Base-by-base conservation (phyloP, 2,329 filamentous ascomycete genomes). In the Sporothrix dimorphospora region DNA sequence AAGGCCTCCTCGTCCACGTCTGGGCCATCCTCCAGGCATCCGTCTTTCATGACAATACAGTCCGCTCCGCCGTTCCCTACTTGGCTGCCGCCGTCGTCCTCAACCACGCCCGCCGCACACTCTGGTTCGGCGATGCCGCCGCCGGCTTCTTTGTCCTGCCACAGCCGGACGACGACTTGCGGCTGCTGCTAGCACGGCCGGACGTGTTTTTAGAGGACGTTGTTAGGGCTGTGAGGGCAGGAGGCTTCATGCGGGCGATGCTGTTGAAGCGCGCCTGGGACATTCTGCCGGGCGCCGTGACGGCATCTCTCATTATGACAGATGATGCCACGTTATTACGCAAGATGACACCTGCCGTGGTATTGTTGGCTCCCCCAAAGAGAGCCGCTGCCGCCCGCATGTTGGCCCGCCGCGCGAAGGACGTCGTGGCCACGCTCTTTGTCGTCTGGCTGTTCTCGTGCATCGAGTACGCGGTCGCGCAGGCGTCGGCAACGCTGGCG, bases 31-130 rank as follows among this genome's bases (percentile, higher is more conserved):
- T 76, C 34, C 75, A 74, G 27, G 21, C 72, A 14, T 71, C 75
- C 24, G 61, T 79, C 5, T 75, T 81, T 59, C 76, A 76, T 9
- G 72, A 76, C 57, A 78, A 78, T 45, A 75, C 78, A 5, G 6
- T 77, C 72, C 72, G 74, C 8, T 70, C 74, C 5, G 76, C 76
- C 1, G 74, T 80, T 14, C 73, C 75, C 0, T 77, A 78, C 66
- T 76, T 68, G 21, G 9, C 40, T 16, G 76, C 78, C 51, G 83
- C 83, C 67, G 78, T 81, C 19, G 72, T 83, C 14, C 55, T 80
- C 34, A 80, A 84, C 77, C 82, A 85, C 74, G 76, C 82, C 19
- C 79, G 81, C 4, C 77, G 80, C 24, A 75, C 79, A n/a, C 71
- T 83, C 0, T 55, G 71, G 12, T 53, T 59, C 21, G 70, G 70